Conservation (phyloP, 495 filamentous ascomycete species). For the Entonaema liquescens region DNA sequence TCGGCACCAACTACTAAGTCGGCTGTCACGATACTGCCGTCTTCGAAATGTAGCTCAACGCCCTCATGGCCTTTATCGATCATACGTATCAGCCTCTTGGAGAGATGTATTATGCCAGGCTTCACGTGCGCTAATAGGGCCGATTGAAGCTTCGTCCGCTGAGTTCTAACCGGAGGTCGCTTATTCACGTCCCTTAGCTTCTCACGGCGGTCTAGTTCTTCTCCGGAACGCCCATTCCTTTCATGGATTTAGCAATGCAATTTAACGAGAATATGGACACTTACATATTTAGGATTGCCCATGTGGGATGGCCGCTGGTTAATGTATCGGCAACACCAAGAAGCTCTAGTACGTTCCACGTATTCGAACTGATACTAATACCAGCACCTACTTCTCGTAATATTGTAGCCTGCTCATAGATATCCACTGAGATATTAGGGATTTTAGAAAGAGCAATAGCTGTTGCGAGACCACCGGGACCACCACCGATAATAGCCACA, state of each 20-base stretch:
- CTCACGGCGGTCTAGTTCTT: constrained; percentile 39
- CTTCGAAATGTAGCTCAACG: constrained; percentile 50
- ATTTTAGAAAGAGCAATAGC: constrained; percentile 60
- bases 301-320: constrained; percentile 44
- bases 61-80: constrained; percentile 43
- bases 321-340: constrained; percentile 55
- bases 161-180: constrained; percentile 45
- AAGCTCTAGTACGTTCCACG: constrained; percentile 57
- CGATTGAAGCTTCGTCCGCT: constrained; percentile 53
- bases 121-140: constrained; percentile 52
- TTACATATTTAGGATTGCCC: constrained; percentile 44
- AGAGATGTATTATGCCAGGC: constrained; percentile 49
- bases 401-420: constrained; percentile 60
- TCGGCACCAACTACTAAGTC: constrained; percentile 64
- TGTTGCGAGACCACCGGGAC: constrained; percentile 58
- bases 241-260: constrained; percentile 6
- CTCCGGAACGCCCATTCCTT: constrained; percentile 49
- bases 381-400: constrained; percentile 61
- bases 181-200: constrained; percentile 12
- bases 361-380: constrained; percentile 53
- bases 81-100: constrained; percentile 50
- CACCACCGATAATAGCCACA: constrained; percentile 57
- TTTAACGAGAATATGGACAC: not conserved
- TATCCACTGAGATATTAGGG: constrained; percentile 53
- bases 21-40: constrained; percentile 48